Percentiles rank a stretch among this genome's conserved stretches.
Evolutionary conservation across 768 basidiomycete genomes (phyloP).

Genomic region (Mycena filopes): DNA sequence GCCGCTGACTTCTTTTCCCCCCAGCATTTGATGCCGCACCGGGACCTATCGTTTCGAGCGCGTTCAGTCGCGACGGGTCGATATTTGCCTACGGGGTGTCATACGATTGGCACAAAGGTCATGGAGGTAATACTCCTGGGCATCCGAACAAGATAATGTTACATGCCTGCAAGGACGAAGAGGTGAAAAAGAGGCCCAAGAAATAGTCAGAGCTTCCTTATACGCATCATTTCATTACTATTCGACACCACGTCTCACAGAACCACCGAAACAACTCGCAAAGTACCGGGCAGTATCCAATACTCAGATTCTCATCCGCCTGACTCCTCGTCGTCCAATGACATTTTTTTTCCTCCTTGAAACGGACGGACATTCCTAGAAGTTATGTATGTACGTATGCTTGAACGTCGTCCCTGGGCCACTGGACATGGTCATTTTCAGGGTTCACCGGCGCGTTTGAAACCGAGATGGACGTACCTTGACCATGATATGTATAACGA

Average conservation of each 20-base stretch:
- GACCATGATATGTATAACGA: too few species aligned
- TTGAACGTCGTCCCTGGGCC: background rate
- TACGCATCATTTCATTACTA: background rate
- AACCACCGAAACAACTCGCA: too few species aligned
- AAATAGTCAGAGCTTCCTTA: background rate
- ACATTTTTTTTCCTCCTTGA: too few species aligned
- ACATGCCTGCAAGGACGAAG: constrained; percentile 70
- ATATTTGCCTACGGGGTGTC: constrained; percentile 94
- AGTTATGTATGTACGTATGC: too few species aligned
- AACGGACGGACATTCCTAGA: too few species aligned
- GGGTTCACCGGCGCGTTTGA: too few species aligned
- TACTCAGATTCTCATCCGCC: too few species aligned
- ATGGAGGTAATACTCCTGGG: constrained; percentile 61
- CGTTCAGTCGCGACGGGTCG: constrained; percentile 87
- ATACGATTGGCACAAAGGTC: constrained; percentile 95
- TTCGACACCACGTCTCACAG: too few species aligned
- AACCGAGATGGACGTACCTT: too few species aligned
- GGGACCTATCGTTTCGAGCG: constrained; percentile 82
- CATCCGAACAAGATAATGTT: constrained; percentile 59
- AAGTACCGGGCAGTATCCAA: too few species aligned
- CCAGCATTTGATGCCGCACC: constrained; percentile 78
- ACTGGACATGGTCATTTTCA: background rate
- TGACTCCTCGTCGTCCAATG: too few species aligned
- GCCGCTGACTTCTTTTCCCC: constrained; percentile 16
- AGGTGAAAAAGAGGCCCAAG: constrained; percentile 56